Evolutionary conservation across 2,329 filamentous ascomycete genomes (phyloP).

Genomic region (Didymella keratinophila): DNA sequence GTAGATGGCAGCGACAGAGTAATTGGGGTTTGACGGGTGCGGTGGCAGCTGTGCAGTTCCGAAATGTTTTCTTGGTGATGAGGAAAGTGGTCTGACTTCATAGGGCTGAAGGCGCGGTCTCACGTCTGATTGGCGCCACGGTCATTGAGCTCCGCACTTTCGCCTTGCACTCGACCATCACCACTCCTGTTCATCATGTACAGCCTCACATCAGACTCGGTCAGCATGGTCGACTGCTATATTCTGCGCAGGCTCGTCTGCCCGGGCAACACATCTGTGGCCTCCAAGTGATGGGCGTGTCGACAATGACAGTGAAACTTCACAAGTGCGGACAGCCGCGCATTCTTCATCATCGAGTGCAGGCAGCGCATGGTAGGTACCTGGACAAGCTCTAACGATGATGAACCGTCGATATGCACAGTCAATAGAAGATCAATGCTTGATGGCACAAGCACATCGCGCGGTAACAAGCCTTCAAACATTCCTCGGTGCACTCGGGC

Average conservation of each 20-base stretch:
- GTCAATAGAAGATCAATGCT: neutral
- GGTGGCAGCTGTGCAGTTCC: conserved; percentile 12
- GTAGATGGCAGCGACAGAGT: neutral
- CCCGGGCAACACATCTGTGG: neutral
- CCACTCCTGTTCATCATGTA: neutral
- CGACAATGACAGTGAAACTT: neutral
- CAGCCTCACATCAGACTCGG: neutral
- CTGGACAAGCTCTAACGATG: neutral
- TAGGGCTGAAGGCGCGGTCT: conserved; percentile 10
- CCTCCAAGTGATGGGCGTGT: neutral
- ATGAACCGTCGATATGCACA: neutral
- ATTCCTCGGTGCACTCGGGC: neutral
- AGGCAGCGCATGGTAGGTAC: neutral
- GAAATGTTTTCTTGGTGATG: conserved; percentile 30
- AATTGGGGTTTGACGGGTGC: neutral
- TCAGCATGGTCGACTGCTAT: neutral
- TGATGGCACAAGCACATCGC: neutral
- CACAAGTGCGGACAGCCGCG: neutral
- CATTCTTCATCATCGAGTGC: neutral
- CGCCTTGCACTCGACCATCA: neutral
- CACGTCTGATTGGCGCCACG: conserved; percentile 16
- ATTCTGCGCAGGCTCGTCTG: neutral
- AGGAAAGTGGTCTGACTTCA: conserved; percentile 31
- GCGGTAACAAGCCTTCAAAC: conserved; percentile 3
- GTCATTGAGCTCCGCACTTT: neutral